Evolutionary conservation across 306 rosid species (phyloP).

Genomic region (Betula pendula): DNA sequence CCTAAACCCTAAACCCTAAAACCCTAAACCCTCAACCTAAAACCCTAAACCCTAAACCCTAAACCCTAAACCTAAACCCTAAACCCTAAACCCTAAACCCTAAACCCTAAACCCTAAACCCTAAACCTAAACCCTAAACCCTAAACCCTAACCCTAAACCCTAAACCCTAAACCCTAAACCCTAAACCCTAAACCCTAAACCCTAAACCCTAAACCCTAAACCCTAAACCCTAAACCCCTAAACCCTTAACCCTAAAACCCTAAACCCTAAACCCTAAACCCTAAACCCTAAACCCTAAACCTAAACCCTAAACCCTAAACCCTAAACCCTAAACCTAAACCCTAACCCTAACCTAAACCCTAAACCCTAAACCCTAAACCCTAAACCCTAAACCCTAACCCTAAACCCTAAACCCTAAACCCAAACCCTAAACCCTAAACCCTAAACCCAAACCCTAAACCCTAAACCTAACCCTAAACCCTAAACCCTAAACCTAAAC

Average conservation of each 20-base stretch:
- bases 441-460: conserved; percentile 13
- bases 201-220: background rate
- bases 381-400: conserved; percentile 4
- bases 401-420: conserved; percentile 9
- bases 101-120: conserved; percentile 2
- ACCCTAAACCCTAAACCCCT: too few relatives aligned
- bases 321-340: background rate
- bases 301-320: conserved; percentile 4
- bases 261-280: conserved; percentile 5
- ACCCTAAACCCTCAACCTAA: background rate
- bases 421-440: conserved; percentile 4
- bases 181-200: background rate
- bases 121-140: conserved; percentile 12
- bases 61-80: conserved; percentile 15
- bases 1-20: conserved; percentile 14
- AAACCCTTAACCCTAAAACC: background rate
- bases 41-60: background rate
- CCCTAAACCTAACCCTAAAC: conserved; percentile 13
- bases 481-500: conserved; percentile 1
- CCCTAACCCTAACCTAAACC: too few relatives aligned
- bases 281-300: background rate
- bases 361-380: background rate
- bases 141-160: conserved; percentile 8
- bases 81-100: conserved; percentile 6
- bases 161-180: background rate